Conservation (phyloP, 2,329 filamentous ascomycete species). For the Colletotrichum destructivum region DNA sequence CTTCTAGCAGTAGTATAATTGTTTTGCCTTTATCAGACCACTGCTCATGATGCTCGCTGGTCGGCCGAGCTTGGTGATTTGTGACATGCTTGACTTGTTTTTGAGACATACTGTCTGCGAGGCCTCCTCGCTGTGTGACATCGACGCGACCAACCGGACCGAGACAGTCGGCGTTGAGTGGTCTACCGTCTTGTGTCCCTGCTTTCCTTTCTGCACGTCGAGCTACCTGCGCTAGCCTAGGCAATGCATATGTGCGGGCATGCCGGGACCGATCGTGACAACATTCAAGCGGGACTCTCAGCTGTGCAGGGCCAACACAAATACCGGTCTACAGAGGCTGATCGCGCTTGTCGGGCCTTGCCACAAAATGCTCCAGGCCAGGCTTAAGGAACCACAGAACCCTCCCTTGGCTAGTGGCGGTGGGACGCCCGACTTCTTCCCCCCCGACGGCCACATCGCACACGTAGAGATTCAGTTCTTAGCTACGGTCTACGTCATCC, state of each 20-base stretch:
- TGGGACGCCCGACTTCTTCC: not conserved
- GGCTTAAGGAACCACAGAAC: not conserved
- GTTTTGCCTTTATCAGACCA: not conserved
- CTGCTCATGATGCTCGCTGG: not conserved
- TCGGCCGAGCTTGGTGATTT: not conserved
- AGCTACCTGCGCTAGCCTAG: not conserved
- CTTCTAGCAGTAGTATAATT: conserved; percentile 3
- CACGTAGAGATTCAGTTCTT: too few species aligned
- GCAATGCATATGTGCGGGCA: conserved; percentile 1
- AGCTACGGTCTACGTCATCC: not conserved
- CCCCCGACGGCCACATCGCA: not conserved
- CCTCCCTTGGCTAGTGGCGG: not conserved
- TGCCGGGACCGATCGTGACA: conserved; percentile 8
- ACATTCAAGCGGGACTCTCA: not conserved
- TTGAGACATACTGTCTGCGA: not conserved
- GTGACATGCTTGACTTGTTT: not conserved
- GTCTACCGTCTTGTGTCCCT: not conserved
- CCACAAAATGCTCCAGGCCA: too few species aligned
- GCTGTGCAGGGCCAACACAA: not conserved
- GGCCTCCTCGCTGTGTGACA: not conserved
- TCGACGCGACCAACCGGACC: not conserved
- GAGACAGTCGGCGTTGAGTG: not conserved
- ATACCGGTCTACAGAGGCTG: too few species aligned
- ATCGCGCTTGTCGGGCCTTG: not conserved
- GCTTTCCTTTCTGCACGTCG: not conserved